A percentile compares a stretch with the other conserved stretches of the same genome.
These are phyloP conservation scores for Phylloporus sp. DNA, from an alignment of 768 basidiomycete genomes.

Conservation along the genomic window DNA sequence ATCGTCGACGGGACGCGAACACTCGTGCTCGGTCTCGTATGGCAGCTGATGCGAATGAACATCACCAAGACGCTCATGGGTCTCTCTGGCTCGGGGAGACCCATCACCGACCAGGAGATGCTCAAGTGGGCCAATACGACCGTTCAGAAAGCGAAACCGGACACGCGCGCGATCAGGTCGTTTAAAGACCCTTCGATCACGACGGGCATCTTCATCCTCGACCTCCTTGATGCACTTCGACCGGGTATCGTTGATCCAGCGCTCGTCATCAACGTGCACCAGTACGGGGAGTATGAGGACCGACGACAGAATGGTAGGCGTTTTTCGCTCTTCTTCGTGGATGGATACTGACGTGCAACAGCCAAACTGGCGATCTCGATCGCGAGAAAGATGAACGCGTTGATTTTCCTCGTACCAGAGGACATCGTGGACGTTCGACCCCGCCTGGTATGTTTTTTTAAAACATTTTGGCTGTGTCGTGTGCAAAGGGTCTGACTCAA, in stretches of 20 bases:
- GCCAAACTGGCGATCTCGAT: constrained; percentile 98
- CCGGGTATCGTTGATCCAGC: constrained; percentile 94
- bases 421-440: constrained; percentile 94
- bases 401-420: constrained; percentile 96
- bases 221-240: constrained; percentile 83
- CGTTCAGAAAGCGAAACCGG: constrained; percentile 64
- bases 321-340: background rate
- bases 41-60: constrained; percentile 97
- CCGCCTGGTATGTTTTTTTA: constrained; percentile 63
- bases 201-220: constrained; percentile 89
- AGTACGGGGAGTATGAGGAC: constrained; percentile 73
- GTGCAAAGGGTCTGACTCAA: background rate
- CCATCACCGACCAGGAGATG: constrained; percentile 89
- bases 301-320: constrained; percentile 83
- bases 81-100: constrained; percentile 66
- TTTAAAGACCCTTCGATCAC: constrained; percentile 92
- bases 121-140: constrained; percentile 94
- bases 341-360: constrained; percentile 26
- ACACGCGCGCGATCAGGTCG: constrained; percentile 66
- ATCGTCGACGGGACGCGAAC: constrained; percentile 94
- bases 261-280: constrained; percentile 61
- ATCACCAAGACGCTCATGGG: constrained; percentile 86
- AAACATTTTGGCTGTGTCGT: background rate
- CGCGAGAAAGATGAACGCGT: constrained; percentile 93
- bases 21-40: constrained; percentile 90